Base-by-base conservation (phyloP, 768 basidiomycete species). In the Tricholoma hemisulphureum region DNA sequence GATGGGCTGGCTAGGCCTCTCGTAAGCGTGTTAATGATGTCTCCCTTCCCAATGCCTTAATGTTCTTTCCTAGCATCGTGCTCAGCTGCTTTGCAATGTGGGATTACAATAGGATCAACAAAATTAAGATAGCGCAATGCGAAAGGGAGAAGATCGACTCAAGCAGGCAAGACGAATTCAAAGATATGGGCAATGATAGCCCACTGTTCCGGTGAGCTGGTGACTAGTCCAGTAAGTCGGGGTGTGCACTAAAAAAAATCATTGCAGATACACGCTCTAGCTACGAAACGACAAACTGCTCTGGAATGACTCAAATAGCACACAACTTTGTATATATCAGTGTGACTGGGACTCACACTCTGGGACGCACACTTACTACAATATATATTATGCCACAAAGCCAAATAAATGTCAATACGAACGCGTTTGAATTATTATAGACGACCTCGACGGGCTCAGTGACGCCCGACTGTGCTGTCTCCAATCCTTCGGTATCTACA, bases 181-280 rank as follows among this genome's bases (percentile, higher is more conserved):
- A 65, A 34, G 68, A 82, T 5, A 70, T 84, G 68, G 84, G 82
- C 6, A 81, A 81, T 58, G 70, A 77, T 35, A 83, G 81, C 55
- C 84, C 85, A 41, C 69, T 86, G 34, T 86, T 82, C 72, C 77
- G 81, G 80, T 80, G 50, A 53, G 70, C 58, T 13, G 8, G 14
- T 8, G 34, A 29, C 9, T 6, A 18, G 9, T 49, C 18, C 11
- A 23, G 52, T 51, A 16, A 16, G 23, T 37, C 34, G 34, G 14
- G 18, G 8, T 23, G 26, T 49, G 26, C n/a, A n/a, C n/a, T n/a
- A 46, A 2, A 13, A 54, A 41, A 10, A 1, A n/a, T 53, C 23
- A n/a, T 18, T 41, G 23, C 35, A 37, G 53, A 4, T 37, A 39
- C 39, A 28, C 37, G 9, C 37, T 54, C 28, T 29, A 43, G 26